Evolutionary conservation across 208 protist genomes (phyloP), one percentile per base, ranked within the genome.

Genomic region (Trypanosoma conorhini): DNA sequence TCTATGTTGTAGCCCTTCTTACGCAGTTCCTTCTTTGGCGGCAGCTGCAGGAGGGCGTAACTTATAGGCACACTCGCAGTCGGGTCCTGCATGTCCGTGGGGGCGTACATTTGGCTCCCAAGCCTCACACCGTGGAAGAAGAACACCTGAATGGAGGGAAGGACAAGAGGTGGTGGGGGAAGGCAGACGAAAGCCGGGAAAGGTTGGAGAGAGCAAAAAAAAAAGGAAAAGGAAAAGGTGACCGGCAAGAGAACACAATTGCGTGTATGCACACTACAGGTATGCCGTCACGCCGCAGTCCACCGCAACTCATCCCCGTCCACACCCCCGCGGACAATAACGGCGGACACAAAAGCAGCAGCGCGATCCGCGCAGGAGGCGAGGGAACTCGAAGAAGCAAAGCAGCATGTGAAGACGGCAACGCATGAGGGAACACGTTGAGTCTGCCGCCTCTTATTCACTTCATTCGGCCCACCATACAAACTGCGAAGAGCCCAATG

Each of bases 1-100:
- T 79, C 70, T 38, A 87, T 78, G 68, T 87, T 76, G 77, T 86
- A 93, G 51, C 87, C 90, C 66, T 90, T 92, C 48, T 86, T 83
- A 35, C 81, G 81, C 68, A 96, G 82, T 51, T 82, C 81, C 22
- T 74, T 72, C 80, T 88, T 88, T 40, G 78, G 52, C 24, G 90
- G 88, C 7, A 96, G 67, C 22, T 65, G 71, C 40, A 96, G 82
- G 38, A 93, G 70, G 12, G 84, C 76, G 80, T 93, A 93, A 79
- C 90, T 91, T 38, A 85, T 75, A n/a, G 86, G 82, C 61, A 77
- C 69, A 28, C 80, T 81, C 42, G 74, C 74, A 61, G 62, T 68
- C 1, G 82, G 82, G 64, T 89, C 81, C 48, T 50, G 76, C 87
- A 91, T 0, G 3, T 30, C 26, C 3, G 22, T 69, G 54, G 15